phyloP scores from a whole-genome alignment of 2,329 filamentous ascomycete genomes.

The Pyrenophora teres region DNA sequence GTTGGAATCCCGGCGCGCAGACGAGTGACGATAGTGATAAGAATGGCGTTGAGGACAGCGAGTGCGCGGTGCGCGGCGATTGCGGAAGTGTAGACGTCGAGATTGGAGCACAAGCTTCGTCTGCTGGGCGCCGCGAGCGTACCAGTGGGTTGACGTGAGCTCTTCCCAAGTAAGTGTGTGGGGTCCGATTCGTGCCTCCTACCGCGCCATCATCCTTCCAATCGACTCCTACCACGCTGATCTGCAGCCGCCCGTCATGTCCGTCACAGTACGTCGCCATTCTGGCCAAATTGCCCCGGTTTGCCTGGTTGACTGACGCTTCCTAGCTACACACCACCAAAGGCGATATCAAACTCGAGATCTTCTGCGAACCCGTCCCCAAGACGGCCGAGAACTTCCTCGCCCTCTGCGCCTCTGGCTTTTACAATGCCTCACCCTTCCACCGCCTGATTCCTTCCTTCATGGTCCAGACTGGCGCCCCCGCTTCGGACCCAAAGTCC shows the following conservation, averaged over 20 bases:
- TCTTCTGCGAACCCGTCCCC: constrained; percentile 94
- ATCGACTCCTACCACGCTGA: constrained; percentile 16
- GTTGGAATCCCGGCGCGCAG: not conserved
- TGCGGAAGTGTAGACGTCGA: not conserved
- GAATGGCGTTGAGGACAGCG: constrained; percentile 4
- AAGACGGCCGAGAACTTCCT: constrained; percentile 94
- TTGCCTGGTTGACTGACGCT: not conserved
- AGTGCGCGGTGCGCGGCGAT: constrained; percentile 10
- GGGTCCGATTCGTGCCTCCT: constrained; percentile 4
- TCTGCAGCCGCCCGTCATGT: constrained; percentile 45
- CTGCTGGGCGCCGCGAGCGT: constrained; percentile 12
- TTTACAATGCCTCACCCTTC: constrained; percentile 76
- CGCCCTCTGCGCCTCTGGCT: constrained; percentile 78
- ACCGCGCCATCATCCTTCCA: constrained; percentile 7
- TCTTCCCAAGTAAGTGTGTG: not conserved
- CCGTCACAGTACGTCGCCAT: constrained; percentile 50
- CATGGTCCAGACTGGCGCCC: constrained; percentile 77
- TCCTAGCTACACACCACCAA: constrained; percentile 76
- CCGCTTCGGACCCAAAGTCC: constrained; percentile 54
- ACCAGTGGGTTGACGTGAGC: constrained; percentile 3
- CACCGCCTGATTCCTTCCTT: constrained; percentile 81
- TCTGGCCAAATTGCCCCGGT: not conserved
- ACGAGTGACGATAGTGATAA: not conserved
- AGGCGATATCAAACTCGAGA: constrained; percentile 90
- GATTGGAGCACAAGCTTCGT: constrained; percentile 9